Conservation (phyloP, 208 protist species). For the Naegleria fowleri region DNA sequence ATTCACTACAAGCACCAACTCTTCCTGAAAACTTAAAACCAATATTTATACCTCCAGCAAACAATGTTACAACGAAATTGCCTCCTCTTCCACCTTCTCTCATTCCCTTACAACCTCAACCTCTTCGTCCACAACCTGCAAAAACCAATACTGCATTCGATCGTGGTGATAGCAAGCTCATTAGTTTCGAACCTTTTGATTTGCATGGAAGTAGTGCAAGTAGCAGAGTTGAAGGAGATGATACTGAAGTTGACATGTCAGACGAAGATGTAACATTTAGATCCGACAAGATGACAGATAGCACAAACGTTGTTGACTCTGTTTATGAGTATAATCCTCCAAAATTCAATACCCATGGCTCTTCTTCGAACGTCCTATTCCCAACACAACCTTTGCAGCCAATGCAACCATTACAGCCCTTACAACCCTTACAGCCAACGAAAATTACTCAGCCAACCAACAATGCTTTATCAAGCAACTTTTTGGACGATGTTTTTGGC, state of each 20-base stretch:
- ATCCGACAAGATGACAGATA: neutral
- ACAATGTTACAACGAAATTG: neutral
- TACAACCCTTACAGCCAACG: neutral
- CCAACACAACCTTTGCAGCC: neutral
- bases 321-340: neutral
- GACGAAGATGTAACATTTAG: neutral
- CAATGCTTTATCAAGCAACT: neutral
- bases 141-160: neutral
- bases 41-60: neutral
- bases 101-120: neutral
- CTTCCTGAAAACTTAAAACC: conserved; percentile 5
- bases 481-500: neutral
- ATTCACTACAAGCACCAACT: neutral
- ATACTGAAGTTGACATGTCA: neutral
- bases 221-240: neutral
- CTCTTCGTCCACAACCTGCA: neutral
- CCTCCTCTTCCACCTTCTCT: neutral
- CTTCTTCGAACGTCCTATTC: neutral
- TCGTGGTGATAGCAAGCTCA: neutral
- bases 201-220: neutral
- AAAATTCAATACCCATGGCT: neutral
- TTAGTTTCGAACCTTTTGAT: neutral
- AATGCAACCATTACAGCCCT: neutral
- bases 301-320: neutral
- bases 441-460: neutral